These are phyloP conservation scores for Nemania abortiva DNA, from an alignment of 2,329 filamentous ascomycete genomes.

Conservation along the genomic window DNA sequence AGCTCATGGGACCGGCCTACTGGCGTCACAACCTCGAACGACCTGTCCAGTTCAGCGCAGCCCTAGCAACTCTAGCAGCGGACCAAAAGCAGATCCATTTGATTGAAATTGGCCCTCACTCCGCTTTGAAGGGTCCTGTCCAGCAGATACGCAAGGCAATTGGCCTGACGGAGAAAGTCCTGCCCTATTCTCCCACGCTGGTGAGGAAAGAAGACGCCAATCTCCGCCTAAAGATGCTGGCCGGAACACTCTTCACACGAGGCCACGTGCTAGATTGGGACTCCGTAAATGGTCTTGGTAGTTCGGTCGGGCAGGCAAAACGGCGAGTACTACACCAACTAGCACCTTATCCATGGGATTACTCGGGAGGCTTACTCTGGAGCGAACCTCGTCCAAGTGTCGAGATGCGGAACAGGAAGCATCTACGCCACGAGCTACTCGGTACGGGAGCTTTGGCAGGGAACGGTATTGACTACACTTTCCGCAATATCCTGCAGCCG, in stretches of 20 bases:
- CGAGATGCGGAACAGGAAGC: constrained; percentile 44
- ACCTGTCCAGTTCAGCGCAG: constrained; percentile 30
- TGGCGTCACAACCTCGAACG: constrained; percentile 38
- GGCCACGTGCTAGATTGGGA: constrained; percentile 25
- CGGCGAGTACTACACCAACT: constrained; percentile 24
- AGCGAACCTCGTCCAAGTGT: constrained; percentile 45
- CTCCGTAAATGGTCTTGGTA: constrained; percentile 11
- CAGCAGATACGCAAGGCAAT: constrained; percentile 45
- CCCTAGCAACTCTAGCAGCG: not conserved
- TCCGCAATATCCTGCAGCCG: constrained; percentile 24
- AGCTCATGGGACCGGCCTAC: constrained; percentile 17
- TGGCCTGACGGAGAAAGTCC: not conserved
- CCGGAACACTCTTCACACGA: constrained; percentile 23
- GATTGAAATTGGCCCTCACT: constrained; percentile 36
- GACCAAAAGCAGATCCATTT: constrained; percentile 1
- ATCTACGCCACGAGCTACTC: constrained; percentile 56
- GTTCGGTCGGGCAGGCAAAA: no score
- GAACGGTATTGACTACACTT: constrained; percentile 38
- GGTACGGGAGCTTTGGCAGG: constrained; percentile 44
- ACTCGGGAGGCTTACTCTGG: constrained; percentile 38
- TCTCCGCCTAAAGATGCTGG: constrained; percentile 23
- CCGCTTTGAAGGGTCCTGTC: constrained; percentile 53
- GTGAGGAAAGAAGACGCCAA: constrained; percentile 17
- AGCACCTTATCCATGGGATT: constrained; percentile 13
- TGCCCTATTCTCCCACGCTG: constrained; percentile 13